A percentile compares a stretch with the other conserved stretches of the same genome.
Conservation (phyloP, 2,329 filamentous ascomycete genomes). For the Alternaria postmessia region DNA sequence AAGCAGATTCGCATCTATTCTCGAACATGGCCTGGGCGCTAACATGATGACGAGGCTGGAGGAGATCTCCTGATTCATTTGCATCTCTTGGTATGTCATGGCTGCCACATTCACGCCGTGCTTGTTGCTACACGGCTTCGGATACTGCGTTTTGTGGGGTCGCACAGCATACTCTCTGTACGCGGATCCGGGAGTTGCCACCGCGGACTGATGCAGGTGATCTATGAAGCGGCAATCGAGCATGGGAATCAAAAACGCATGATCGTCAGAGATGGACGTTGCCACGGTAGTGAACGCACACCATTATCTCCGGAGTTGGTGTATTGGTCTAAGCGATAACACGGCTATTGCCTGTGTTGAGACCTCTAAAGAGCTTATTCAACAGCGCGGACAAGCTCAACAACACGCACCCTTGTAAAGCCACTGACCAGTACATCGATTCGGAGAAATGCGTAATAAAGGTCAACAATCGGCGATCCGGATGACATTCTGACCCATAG, state of each 20-base stretch:
- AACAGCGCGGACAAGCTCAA: background rate
- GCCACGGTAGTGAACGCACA: background rate
- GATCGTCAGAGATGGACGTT: background rate
- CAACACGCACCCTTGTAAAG: background rate
- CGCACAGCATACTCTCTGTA: slow-evolving; percentile 1
- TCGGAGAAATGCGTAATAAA: background rate
- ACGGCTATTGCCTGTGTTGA: background rate
- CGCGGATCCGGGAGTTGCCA: background rate
- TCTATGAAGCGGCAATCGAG: background rate
- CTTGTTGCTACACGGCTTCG: slow-evolving; percentile 8
- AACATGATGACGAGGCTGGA: background rate
- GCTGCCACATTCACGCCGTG: background rate
- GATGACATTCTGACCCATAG: background rate
- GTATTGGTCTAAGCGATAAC: background rate
- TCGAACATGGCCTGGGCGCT: background rate
- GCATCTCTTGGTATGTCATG: background rate
- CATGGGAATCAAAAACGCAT: slow-evolving; percentile 2
- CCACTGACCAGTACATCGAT: background rate
- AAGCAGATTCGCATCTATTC: background rate
- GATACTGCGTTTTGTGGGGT: slow-evolving; percentile 1
- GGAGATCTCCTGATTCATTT: background rate
- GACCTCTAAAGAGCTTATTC: background rate
- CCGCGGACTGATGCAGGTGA: background rate
- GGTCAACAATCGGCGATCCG: background rate
- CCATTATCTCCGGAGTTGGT: background rate